Base-by-base conservation (phyloP, 2,329 filamentous ascomycete species). In the Aureobasidium namibiae region DNA sequence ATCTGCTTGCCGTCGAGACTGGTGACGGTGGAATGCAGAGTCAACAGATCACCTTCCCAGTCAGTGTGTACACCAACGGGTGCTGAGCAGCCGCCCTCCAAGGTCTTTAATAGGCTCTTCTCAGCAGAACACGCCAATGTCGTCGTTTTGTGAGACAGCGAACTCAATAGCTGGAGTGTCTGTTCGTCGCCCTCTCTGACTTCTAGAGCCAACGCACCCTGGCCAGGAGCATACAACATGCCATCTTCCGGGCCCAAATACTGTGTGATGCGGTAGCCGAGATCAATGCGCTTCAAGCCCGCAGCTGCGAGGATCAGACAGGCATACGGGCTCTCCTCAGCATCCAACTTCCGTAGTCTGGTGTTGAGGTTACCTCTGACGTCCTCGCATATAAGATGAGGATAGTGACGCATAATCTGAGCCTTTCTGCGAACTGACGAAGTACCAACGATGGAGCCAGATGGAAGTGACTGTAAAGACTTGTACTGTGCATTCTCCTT, bases 21-120 rank as follows among this genome's bases (percentile, higher is more conserved):
- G 49, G 94, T 87, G 0, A 96, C 90, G 16, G 88, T 84, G 1
- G 86, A 87, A 66, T 83, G 82, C 69, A 96, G 77, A 42, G 80
- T 77, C 65, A 95, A 74, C 68, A 82, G 82, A 50, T 76, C 75
- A 44, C 86, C 54, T n/a, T 24, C 9, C 54, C 54, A 49, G 88
- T 77, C 91, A 87, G 10, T 96, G 8, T 58, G 41, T 2, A 58
- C 91, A 18, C 92, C 92, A 63, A 97, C 90, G 1, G 92, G 92
- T 60, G 95, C 90, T 73, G 89, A 94, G 77, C 92, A 97, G 9
- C 92, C 92, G 60, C 92, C 92, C 72, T 96, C 91, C 8, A 96
- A 78, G n/a, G 84, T 84, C 53, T 90, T 81, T 81, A 96, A 84
- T 62, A 97, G 74, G 66, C 84, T 89, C 52, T 92, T 80, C 77